phyloP scores from a whole-genome alignment of 192 early-diverging fungal species.

The Spinellus fusiger region DNA sequence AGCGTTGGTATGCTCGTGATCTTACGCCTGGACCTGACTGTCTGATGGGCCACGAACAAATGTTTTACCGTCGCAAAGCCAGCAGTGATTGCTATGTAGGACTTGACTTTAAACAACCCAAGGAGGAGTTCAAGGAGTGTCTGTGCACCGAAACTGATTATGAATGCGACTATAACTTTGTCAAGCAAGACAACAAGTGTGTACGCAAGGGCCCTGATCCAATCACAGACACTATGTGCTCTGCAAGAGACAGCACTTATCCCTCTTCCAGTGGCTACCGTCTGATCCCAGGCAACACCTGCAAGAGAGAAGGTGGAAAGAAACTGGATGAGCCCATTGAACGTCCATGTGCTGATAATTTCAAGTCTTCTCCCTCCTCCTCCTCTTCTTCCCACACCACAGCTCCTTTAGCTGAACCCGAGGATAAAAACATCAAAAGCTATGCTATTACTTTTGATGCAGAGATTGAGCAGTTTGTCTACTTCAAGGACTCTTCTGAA shows the following conservation, averaged over 20 bases:
- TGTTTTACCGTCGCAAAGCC: conserved; percentile 72
- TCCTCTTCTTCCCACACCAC: conserved; percentile 10
- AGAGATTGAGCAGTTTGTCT: conserved; percentile 53
- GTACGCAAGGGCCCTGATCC: conserved; percentile 43
- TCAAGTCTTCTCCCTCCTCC: conserved; percentile 10
- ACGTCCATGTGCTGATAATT: conserved; percentile 23
- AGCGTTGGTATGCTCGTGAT: conserved; percentile 64
- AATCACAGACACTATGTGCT: conserved; percentile 63
- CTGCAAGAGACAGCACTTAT: conserved; percentile 54
- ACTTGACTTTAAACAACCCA: conserved; percentile 49
- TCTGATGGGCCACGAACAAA: conserved; percentile 72
- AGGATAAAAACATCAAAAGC: conserved; percentile 18
- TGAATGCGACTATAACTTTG: conserved; percentile 91
- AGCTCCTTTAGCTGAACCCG: conserved; percentile 14
- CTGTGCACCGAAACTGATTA: conserved; percentile 78
- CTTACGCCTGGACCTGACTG: conserved; percentile 58
- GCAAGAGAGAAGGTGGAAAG: conserved; percentile 42
- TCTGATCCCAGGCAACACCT: conserved; percentile 80
- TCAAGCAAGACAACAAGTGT: conserved; percentile 47
- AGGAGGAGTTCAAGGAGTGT: conserved; percentile 56
- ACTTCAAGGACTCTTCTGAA: conserved; percentile 59
- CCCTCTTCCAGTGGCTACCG: conserved; percentile 74
- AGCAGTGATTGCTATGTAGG: conserved; percentile 74
- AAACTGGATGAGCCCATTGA: conserved; percentile 52
- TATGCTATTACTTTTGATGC: conserved; percentile 31